These are phyloP conservation scores for Aristolochia fimbriata DNA, from an alignment of 164 flowering plant genomes.

Conservation along the genomic window DNA sequence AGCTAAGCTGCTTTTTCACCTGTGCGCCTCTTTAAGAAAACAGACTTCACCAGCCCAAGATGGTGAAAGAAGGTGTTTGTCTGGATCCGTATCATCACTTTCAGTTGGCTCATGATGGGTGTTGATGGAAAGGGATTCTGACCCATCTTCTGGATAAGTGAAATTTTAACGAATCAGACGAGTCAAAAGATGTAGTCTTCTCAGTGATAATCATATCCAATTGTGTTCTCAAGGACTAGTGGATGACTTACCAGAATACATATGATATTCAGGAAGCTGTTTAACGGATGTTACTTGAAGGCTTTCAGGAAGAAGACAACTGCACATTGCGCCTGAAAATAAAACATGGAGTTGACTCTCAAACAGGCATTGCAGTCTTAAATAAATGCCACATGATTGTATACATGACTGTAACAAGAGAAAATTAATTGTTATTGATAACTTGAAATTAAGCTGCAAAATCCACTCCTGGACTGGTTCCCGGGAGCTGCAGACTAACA, in stretches of 20 bases:
- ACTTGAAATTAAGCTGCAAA: too few relatives aligned
- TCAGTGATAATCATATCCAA: too few relatives aligned
- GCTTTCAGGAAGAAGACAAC: slow-evolving; percentile 82
- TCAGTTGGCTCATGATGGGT: slow-evolving; percentile 45
- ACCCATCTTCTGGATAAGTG: slow-evolving; percentile 37
- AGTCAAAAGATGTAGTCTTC: not conserved
- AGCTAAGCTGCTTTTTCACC: slow-evolving; percentile 10
- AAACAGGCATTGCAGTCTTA: not conserved
- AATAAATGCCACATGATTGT: not conserved
- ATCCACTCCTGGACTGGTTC: too few relatives aligned
- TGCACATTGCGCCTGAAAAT: slow-evolving; percentile 64
- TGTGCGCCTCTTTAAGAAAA: slow-evolving; percentile 43
- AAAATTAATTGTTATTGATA: too few relatives aligned
- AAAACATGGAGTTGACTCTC: slow-evolving; percentile 1
- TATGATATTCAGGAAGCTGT: slow-evolving; percentile 61
- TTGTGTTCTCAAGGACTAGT: not conserved
- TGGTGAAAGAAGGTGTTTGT: slow-evolving; percentile 44
- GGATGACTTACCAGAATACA: slow-evolving; percentile 31
- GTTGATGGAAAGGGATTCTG: slow-evolving; percentile 30
- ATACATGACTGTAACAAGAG: too few relatives aligned
- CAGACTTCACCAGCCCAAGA: slow-evolving; percentile 29
- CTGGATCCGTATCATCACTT: slow-evolving; percentile 58
- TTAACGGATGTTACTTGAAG: slow-evolving; percentile 66
- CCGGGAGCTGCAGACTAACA: too few relatives aligned
- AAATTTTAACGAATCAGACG: not conserved